Base-by-base conservation (phyloP, 768 basidiomycete genomes). In the Tulasnella sp. region DNA sequence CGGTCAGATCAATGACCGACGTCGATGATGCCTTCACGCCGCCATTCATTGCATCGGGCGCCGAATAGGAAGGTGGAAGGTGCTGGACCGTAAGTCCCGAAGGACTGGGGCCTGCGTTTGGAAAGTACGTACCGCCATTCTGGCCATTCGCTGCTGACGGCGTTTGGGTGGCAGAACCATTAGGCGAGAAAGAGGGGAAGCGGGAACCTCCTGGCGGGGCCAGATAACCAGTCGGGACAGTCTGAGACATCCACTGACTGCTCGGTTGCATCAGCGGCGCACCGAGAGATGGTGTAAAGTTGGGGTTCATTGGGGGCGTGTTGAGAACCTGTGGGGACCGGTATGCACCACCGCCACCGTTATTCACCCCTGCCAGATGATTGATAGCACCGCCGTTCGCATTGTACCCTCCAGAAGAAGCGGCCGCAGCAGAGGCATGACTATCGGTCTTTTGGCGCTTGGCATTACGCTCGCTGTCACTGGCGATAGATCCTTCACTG, bases 1-100 rank as follows among this genome's bases (percentile, higher is more conserved):
- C 53, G n/a, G 60, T 64, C 21, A 62, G 60, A 51, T 58, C 54
- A 17, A 58, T 58, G 19, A 64, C 61, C 8, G 45, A 30, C 41
- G 55, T n/a, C 34, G 51, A 56, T 43, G 38, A 41, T 4, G 54
- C 34, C 23, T 23, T 24, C 19, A 23, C 54, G 21, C 15, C 34
- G 11, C 52, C 52, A 21, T 17, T 21, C 42, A 21, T 32, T 13
- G 54, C 23, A 5, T 27, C 26, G 45, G 45, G 7, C 45, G 45
- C 45, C 19, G 19, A 7, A 26, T 23, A 56, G n/a, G 41, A 11
- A 26, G 54, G 54, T 21, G 54, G 54, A 9, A 56, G 41, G n/a
- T 56, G 19, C 2, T 43, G 34, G 21, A 24, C 3, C 26, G 54
- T 56, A 43, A 56, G 41, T 23, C 9, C 27, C 23, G n/a, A 27